Base-by-base conservation (phyloP, 805 yeast genomes). In the Wickerhamiella lipophila region DNA sequence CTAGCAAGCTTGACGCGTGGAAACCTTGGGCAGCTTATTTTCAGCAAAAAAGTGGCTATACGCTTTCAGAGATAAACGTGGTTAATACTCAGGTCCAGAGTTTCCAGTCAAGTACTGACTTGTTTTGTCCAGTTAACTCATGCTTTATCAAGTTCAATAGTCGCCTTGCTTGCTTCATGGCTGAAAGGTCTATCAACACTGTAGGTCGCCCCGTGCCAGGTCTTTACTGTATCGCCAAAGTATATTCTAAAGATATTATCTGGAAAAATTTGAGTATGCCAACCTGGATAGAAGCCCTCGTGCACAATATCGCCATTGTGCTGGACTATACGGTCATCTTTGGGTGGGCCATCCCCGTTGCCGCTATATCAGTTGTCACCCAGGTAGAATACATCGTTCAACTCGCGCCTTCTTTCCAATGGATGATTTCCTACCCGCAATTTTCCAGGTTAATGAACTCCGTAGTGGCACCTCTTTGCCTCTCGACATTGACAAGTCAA, bases 271-370 rank as follows among this genome's bases (percentile, higher is more conserved):
- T 84, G 5, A 58, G 56, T 65, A 3, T 56, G 67, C 12, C 63
- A 62, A 23, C 69, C 66, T 49, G 66, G 70, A 18, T 54, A 66
- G 53, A 55, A 68, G 2, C 61, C 60, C 9, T 63, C 65, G 15
- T 19, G 70, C 64, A 66, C 13, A 59, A 68, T 2, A 34, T 70
- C 3, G 78, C 81, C 0, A 72, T 71, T 23, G 42, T 72, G 3
- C 32, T 74, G 13, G 69, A 78, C 49, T 60, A 76, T 7, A 52
- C 69, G 1, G 65, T 84, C 1, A 78, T 81, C 65, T 36, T 76
- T 16, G 74, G 76, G 1, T 87, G 94, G 80, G 83, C 85, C 1
- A 62, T 86, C 1, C 96, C 96, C 0, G 89, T 86, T 1, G 85
- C 94, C 0, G 71, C 83, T 50, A 77, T 85, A 15, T 87, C 89